These are phyloP conservation scores for Corynespora cassiicola DNA, from an alignment of 2,329 filamentous ascomycete species.

Conservation along the genomic window DNA sequence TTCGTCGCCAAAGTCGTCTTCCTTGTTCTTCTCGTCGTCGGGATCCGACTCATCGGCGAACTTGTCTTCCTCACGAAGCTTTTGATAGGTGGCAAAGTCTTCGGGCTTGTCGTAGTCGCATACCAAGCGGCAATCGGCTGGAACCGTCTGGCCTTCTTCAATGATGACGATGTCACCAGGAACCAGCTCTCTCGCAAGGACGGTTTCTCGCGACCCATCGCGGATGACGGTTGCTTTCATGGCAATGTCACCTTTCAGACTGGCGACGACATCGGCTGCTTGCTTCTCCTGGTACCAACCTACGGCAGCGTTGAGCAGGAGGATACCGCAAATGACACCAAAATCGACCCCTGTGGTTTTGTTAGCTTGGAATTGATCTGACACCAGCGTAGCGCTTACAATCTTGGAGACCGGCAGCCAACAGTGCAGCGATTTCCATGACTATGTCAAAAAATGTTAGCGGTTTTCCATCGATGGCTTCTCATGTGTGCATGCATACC, in stretches of 20 bases:
- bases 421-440: slow-evolving; percentile 77
- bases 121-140: slow-evolving; percentile 74
- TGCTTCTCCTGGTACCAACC: slow-evolving; percentile 86
- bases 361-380: too few relatives aligned
- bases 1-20: slow-evolving; percentile 65
- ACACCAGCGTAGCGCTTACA: too few relatives aligned
- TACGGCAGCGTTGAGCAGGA: slow-evolving; percentile 76
- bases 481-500: slow-evolving; percentile 64
- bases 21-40: slow-evolving; percentile 66
- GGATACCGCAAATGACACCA: slow-evolving; percentile 78
- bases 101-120: slow-evolving; percentile 74
- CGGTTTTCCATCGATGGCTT: not conserved
- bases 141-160: slow-evolving; percentile 74
- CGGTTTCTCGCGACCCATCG: slow-evolving; percentile 70
- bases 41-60: slow-evolving; percentile 64
- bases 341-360: slow-evolving; percentile 64
- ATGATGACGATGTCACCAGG: slow-evolving; percentile 78
- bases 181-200: slow-evolving; percentile 76
- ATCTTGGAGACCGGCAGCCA: slow-evolving; percentile 76
- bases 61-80: slow-evolving; percentile 62
- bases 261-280: slow-evolving; percentile 77
- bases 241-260: slow-evolving; percentile 78
- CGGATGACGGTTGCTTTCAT: slow-evolving; percentile 75
- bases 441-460: slow-evolving; percentile 57
- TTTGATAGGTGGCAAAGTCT: slow-evolving; percentile 71